These are phyloP conservation scores for Pancytospora epiphaga DNA, from an alignment of 371 early-diverging fungal genomes.

Conservation along the genomic window DNA sequence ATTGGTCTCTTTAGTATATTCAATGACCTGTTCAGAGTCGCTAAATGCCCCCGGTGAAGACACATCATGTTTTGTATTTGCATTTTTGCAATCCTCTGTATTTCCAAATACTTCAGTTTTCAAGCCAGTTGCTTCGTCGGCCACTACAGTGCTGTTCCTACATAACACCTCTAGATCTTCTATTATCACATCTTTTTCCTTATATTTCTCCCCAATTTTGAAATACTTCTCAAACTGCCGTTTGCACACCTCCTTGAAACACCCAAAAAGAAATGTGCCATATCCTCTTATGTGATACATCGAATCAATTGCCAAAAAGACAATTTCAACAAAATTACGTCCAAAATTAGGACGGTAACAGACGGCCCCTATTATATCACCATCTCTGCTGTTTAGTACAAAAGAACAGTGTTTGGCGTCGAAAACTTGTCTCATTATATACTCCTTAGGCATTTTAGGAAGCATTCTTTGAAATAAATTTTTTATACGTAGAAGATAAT, in stretches of 20 bases:
- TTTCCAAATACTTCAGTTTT: background rate
- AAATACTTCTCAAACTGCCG: constrained; percentile 26
- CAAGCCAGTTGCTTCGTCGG: background rate
- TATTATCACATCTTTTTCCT: constrained; percentile 8
- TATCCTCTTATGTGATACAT: constrained; percentile 81
- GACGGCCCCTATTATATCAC: constrained; percentile 80
- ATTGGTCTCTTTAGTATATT: constrained; percentile 60
- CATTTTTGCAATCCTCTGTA: background rate
- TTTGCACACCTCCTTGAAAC: constrained; percentile 58
- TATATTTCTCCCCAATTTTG: background rate
- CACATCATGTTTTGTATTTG: background rate
- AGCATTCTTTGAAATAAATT: constrained; percentile 89
- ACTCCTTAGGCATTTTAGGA: constrained; percentile 98
- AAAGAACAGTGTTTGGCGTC: constrained; percentile 65
- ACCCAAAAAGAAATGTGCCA: constrained; percentile 55
- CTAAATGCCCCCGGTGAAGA: too few species aligned
- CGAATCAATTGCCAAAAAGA: constrained; percentile 87
- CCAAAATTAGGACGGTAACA: constrained; percentile 80
- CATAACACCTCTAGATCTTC: background rate
- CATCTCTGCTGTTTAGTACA: constrained; percentile 26
- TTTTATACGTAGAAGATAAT: constrained; percentile 72
- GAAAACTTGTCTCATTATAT: constrained; percentile 86
- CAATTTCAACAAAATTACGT: constrained; percentile 88
- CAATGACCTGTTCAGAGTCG: background rate
- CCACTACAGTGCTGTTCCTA: background rate